A percentile compares a stretch with the other conserved stretches of the same genome.
These are phyloP conservation scores for Cardiospermum halicacabum DNA, from an alignment of 345 rosid species.

Conservation along the genomic window DNA sequence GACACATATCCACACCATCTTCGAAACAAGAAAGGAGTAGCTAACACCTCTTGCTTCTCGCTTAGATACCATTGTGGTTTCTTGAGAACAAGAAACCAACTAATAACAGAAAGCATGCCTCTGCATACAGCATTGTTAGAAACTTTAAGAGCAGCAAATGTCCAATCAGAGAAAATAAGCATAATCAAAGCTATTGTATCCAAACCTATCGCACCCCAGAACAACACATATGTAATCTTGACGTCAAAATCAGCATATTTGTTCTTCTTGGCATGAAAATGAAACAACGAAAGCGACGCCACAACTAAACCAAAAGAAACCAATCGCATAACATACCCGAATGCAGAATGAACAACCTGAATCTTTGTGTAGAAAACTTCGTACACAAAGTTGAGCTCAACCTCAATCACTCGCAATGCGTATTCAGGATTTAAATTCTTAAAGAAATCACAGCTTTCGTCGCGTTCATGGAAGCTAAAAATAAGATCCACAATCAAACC, in stretches of 20 bases:
- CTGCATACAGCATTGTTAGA: slow-evolving; percentile 16
- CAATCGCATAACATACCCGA: slow-evolving; percentile 27
- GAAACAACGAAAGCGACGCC: slow-evolving; percentile 31
- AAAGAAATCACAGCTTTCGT: slow-evolving; percentile 48
- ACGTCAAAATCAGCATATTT: slow-evolving; percentile 34
- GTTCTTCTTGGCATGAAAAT: slow-evolving; percentile 23
- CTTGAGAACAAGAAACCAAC: slow-evolving; percentile 18
- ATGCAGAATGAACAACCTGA: slow-evolving; percentile 28
- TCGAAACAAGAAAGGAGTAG: slow-evolving; percentile 28
- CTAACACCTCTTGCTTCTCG: slow-evolving; percentile 15
- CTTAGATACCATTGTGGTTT: not conserved
- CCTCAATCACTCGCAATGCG: slow-evolving; percentile 46
- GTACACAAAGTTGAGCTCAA: slow-evolving; percentile 65
- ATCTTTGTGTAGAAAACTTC: slow-evolving; percentile 57
- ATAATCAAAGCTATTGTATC: slow-evolving; percentile 39
- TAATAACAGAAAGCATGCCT: not conserved
- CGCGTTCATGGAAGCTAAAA: slow-evolving; percentile 44
- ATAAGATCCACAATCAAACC: slow-evolving; percentile 56
- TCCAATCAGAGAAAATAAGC: slow-evolving; percentile 62
- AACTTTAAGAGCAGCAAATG: slow-evolving; percentile 22
- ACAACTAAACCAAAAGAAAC: slow-evolving; percentile 25
- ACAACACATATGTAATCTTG: slow-evolving; percentile 44
- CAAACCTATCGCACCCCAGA: slow-evolving; percentile 42
- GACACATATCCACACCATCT: slow-evolving; percentile 54
- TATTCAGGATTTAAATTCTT: slow-evolving; percentile 16